These are phyloP conservation scores for Lachnellula subtilissima DNA, from an alignment of 2,329 filamentous ascomycete genomes.

Conservation along the genomic window DNA sequence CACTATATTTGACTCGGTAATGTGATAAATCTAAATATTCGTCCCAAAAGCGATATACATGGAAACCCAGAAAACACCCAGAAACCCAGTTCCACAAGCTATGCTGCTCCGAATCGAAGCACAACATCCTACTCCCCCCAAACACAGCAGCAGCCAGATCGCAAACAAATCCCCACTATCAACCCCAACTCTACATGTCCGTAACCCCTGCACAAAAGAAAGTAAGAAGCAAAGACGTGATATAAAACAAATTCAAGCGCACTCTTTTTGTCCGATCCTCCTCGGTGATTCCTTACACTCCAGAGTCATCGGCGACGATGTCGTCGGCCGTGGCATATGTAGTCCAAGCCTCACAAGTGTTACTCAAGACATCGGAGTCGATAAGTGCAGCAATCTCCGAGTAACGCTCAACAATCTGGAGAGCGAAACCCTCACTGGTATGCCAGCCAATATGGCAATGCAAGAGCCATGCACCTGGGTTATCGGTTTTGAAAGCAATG, in stretches of 20 bases:
- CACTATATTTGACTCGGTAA: too few relatives aligned
- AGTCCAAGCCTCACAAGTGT: slow-evolving; percentile 12
- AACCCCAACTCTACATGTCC: neutral
- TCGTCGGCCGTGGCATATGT: slow-evolving; percentile 15
- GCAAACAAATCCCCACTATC: too few relatives aligned
- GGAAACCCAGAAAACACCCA: too few relatives aligned
- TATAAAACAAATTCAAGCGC: neutral
- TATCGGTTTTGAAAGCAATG: slow-evolving; percentile 25
- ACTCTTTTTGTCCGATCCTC: neutral
- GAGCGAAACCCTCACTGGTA: slow-evolving; percentile 46
- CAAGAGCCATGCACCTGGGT: slow-evolving; percentile 28
- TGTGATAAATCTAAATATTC: too few relatives aligned
- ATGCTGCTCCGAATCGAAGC: too few relatives aligned
- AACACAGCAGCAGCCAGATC: too few relatives aligned
- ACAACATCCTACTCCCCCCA: too few relatives aligned
- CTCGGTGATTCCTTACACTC: slow-evolving; percentile 19
- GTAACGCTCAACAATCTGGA: slow-evolving; percentile 42
- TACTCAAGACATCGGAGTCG: slow-evolving; percentile 16
- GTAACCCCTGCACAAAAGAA: neutral
- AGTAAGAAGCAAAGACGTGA: neutral
- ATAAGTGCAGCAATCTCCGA: slow-evolving; percentile 8
- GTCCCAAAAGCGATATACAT: too few relatives aligned
- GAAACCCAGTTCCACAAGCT: too few relatives aligned
- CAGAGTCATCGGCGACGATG: slow-evolving; percentile 9
- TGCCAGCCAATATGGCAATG: slow-evolving; percentile 45